phyloP scores from a whole-genome alignment of 148 eudicot species.

The Tetragonia tetragonoides region DNA sequence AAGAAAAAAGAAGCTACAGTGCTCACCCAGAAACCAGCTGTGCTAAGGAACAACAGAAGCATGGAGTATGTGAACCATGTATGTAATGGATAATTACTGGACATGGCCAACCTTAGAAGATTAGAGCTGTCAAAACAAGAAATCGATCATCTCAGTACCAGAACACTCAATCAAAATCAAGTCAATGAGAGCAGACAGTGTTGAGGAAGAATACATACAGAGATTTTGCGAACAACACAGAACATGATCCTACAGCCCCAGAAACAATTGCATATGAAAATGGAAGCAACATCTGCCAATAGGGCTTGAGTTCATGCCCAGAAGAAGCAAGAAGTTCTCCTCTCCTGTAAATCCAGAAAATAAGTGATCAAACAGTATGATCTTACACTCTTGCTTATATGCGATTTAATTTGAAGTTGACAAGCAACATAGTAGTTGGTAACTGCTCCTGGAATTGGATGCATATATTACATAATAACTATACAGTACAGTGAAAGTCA shows the following conservation, averaged over 20 bases:
- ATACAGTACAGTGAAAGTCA: background rate
- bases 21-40: slow-evolving; percentile 98
- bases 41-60: slow-evolving; percentile 82
- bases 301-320: slow-evolving; percentile 58
- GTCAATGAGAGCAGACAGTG: slow-evolving; percentile 7
- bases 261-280: slow-evolving; percentile 93
- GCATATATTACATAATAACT: background rate
- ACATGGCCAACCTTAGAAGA: slow-evolving; percentile 83
- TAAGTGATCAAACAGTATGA: background rate
- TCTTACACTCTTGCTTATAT: background rate
- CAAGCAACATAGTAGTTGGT: background rate
- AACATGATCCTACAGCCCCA: slow-evolving; percentile 95
- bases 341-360: slow-evolving; percentile 54
- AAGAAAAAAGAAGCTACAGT: no score
- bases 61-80: slow-evolving; percentile 94
- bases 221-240: slow-evolving; percentile 93
- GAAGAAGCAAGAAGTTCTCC: slow-evolving; percentile 64
- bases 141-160: slow-evolving; percentile 5
- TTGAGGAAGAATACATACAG: slow-evolving; percentile 45
- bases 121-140: slow-evolving; percentile 66
- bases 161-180: background rate
- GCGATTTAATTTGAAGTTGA: background rate
- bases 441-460: background rate
- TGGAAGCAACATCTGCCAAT: slow-evolving; percentile 88
- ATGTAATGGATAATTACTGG: slow-evolving; percentile 74